A percentile compares a stretch with the other conserved stretches of the same genome.
These are phyloP conservation scores for Colletotrichum chlorophyti DNA, from an alignment of 2,329 filamentous ascomycete genomes.

Conservation along the genomic window DNA sequence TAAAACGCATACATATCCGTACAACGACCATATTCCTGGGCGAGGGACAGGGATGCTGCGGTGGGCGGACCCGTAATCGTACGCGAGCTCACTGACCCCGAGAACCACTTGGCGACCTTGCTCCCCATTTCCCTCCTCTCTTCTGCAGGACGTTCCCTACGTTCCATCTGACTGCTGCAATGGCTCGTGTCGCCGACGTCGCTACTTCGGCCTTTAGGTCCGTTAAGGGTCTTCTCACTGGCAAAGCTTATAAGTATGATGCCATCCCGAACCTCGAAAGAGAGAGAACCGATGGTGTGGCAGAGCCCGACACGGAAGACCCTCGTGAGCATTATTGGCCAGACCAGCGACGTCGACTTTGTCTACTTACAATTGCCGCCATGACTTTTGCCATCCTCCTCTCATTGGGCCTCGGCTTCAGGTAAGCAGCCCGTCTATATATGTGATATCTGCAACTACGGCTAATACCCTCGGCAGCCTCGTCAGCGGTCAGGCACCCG, in stretches of 20 bases:
- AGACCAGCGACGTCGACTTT: conserved; percentile 27
- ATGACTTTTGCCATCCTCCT: conserved; percentile 27
- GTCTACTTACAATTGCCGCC: conserved; percentile 31
- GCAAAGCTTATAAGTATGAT: conserved; percentile 37
- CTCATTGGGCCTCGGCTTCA: conserved; percentile 9
- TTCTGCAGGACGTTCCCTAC: no score
- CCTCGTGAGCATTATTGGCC: conserved; percentile 18
- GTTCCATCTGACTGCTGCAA: conserved; percentile 2
- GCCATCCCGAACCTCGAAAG: conserved; percentile 32
- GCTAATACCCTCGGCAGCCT: conserved; percentile 17
- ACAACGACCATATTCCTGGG: neutral
- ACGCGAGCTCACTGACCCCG: conserved; percentile 14
- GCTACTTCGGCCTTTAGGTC: conserved; percentile 22
- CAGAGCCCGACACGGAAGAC: no score
- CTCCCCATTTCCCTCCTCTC: neutral
- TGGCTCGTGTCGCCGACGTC: conserved; percentile 23
- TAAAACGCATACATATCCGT: neutral
- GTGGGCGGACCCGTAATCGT: neutral
- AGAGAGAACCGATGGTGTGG: conserved; percentile 18
- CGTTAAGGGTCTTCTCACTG: conserved; percentile 29
- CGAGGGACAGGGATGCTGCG: conserved; percentile 9
- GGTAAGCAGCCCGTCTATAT: conserved; percentile 1
- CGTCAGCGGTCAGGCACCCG: conserved; percentile 24
- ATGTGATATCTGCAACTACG: no score
- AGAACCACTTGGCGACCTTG: conserved; percentile 1